Evolutionary conservation across 306 rosid genomes (phyloP).

Genomic region (Begonia loranthoides): DNA sequence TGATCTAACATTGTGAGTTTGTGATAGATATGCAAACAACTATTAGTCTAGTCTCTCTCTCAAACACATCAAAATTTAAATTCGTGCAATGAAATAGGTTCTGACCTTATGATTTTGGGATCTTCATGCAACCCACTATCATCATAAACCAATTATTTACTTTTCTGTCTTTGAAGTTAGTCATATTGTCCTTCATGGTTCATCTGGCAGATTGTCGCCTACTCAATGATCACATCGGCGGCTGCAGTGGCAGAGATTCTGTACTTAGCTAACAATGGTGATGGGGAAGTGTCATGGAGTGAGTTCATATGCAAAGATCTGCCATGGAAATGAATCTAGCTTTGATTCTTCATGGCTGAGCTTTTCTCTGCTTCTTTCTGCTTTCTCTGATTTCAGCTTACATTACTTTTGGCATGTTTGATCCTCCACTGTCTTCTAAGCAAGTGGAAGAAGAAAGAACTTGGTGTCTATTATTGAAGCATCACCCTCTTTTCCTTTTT

Average conservation of each 20-base stretch:
- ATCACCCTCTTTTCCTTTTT: too few species aligned
- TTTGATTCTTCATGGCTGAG: constrained; percentile 35
- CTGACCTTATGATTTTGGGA: too few species aligned
- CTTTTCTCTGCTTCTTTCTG: constrained; percentile 42
- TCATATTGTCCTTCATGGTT: not conserved
- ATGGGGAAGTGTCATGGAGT: constrained; percentile 72
- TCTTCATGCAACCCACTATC: too few species aligned
- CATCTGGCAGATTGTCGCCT: constrained; percentile 45
- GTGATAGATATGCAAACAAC: too few species aligned
- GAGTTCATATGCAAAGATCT: constrained; percentile 54
- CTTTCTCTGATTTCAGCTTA: constrained; percentile 74
- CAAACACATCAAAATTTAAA: too few species aligned
- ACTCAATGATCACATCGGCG: constrained; percentile 50
- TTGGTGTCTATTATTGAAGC: too few species aligned
- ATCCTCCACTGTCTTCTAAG: constrained; percentile 32
- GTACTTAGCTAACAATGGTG: constrained; percentile 54
- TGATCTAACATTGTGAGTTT: too few species aligned
- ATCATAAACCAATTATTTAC: too few species aligned
- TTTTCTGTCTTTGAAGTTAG: not conserved
- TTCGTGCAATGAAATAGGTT: too few species aligned
- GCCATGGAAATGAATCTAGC: constrained; percentile 64
- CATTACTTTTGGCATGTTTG: constrained; percentile 48
- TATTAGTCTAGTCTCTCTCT: too few species aligned
- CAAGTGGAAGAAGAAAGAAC: constrained; percentile 19
- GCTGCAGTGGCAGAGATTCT: constrained; percentile 52